Evolutionary conservation across 202 grass and related monocot species (phyloP).

Genomic region (Panicum hallii): DNA sequence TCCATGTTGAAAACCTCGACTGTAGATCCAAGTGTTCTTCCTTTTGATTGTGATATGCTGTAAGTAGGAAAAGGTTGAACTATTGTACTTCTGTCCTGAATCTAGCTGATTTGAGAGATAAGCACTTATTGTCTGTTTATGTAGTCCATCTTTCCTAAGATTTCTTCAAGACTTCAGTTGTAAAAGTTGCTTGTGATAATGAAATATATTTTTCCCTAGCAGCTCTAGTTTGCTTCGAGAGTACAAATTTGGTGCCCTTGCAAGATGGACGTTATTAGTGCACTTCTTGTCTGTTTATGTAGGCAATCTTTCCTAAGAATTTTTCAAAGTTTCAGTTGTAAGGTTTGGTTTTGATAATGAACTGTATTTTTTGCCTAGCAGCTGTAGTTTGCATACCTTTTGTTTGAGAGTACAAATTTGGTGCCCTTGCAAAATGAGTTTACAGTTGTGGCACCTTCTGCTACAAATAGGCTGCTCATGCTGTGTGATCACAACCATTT

Average conservation of each 20-base stretch:
- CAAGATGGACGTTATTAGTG: not conserved
- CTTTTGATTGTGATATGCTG: not conserved
- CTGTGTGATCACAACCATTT: conserved; percentile 16
- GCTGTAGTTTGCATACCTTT: not conserved
- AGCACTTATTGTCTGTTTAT: conserved; percentile 12
- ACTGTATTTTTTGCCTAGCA: not conserved
- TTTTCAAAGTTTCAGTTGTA: not conserved
- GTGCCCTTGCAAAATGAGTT: not conserved
- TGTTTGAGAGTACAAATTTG: not conserved
- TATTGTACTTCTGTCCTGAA: not conserved
- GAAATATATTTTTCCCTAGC: not conserved
- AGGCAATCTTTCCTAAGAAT: no score
- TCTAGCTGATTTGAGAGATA: conserved; percentile 2
- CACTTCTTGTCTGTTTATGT: not conserved
- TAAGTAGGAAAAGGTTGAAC: not conserved
- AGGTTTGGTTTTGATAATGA: not conserved
- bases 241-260: not conserved
- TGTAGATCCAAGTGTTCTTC: not conserved
- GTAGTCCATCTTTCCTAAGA: not conserved
- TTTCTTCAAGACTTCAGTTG: not conserved
- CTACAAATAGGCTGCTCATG: not conserved
- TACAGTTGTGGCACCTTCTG: not conserved
- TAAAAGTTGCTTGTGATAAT: not conserved
- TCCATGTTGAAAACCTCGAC: no score
- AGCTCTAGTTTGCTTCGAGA: conserved; percentile 9